Percentiles rank a stretch among this genome's conserved stretches.
phyloP scores from a whole-genome alignment of 2,329 filamentous ascomycete genomes.

The Claviceps purpurea region DNA sequence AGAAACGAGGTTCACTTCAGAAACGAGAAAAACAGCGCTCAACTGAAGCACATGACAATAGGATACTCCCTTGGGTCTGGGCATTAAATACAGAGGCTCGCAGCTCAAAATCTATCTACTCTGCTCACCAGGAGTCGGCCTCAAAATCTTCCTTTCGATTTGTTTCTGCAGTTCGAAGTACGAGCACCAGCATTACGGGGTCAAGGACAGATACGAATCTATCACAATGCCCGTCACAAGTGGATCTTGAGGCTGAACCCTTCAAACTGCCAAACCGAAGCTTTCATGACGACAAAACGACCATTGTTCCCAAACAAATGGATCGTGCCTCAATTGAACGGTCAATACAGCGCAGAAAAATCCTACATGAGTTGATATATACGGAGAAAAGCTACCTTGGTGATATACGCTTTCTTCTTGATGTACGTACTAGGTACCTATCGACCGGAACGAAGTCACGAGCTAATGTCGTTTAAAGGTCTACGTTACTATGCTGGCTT shows the following conservation, averaged over 20 bases:
- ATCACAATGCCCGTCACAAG: slow-evolving; percentile 41
- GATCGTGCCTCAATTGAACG: slow-evolving; percentile 62
- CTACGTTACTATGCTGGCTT: slow-evolving; percentile 61
- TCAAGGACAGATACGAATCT: slow-evolving; percentile 39
- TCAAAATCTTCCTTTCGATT: slow-evolving; percentile 67
- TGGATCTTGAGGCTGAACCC: slow-evolving; percentile 48
- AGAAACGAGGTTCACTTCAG: slow-evolving; percentile 35
- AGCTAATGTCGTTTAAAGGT: slow-evolving; percentile 34
- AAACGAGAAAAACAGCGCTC: slow-evolving; percentile 35
- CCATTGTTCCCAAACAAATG: slow-evolving; percentile 37
- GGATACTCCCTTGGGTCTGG: slow-evolving; percentile 1
- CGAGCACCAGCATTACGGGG: slow-evolving; percentile 62
- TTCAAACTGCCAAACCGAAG: slow-evolving; percentile 46
- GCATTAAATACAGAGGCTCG: not conserved
- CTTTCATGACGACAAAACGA: slow-evolving; percentile 51
- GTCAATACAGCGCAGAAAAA: slow-evolving; percentile 60
- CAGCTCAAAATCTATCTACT: not conserved
- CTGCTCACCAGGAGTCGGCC: slow-evolving; percentile 19
- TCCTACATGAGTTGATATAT: slow-evolving; percentile 71
- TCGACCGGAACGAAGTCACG: not conserved
- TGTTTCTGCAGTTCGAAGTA: slow-evolving; percentile 68
- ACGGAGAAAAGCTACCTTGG: slow-evolving; percentile 84
- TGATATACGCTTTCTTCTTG: slow-evolving; percentile 74
- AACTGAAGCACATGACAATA: slow-evolving; percentile 2
- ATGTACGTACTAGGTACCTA: slow-evolving; percentile 39